Base-by-base conservation (phyloP, 2,329 filamentous ascomycete species). In the Epichloe typhina region DNA sequence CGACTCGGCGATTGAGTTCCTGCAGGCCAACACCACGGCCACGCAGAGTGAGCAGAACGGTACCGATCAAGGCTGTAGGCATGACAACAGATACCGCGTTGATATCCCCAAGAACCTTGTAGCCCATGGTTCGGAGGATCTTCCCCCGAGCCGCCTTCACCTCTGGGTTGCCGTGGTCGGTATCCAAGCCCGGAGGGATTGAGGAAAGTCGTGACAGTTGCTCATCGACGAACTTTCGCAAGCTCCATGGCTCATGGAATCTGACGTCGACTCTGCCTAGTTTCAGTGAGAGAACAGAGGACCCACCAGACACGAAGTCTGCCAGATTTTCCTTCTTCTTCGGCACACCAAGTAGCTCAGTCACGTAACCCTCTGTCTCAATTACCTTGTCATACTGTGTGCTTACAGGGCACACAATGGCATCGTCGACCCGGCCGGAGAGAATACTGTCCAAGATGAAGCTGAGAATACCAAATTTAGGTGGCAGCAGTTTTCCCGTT, bases 311-410 rank as follows among this genome's bases (percentile, higher is more conserved):
- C n/a, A 98, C 69, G 59, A 98, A 95, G 60, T 94, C 88, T 36
- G 83, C 79, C 38, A 98, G 71, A 55, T 95, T 96, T 63, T 98
- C 93, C 64, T 95, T 95, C 61, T 88, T 88, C 68, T 98, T 98
- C 0, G 93, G 93, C 54, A 94, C 84, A 3, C 93, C 93, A 0
- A 98, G 76, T 2, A 98, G 77, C 66, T 98, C 93, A 36, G 83
- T 93, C 43, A 97, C 91, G 62, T 98, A 98, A 5, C 89, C 93
- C 66, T 95, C 89, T 1, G 94, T 95, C 66, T 98, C 93, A 53
- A 98, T 94, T 51, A 98, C 93, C 64, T 97, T 98, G 73, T 98
- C 93, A 63, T 98, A 98, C 64, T 98, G 93, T 0, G 90, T 96
- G 65, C 87, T 94, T 44, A 98, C 93, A 0, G 93, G 93, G 59